A percentile compares a stretch with the other conserved stretches of the same genome.
phyloP scores from a whole-genome alignment of 192 early-diverging fungal genomes.

The Coemansia sp. region DNA sequence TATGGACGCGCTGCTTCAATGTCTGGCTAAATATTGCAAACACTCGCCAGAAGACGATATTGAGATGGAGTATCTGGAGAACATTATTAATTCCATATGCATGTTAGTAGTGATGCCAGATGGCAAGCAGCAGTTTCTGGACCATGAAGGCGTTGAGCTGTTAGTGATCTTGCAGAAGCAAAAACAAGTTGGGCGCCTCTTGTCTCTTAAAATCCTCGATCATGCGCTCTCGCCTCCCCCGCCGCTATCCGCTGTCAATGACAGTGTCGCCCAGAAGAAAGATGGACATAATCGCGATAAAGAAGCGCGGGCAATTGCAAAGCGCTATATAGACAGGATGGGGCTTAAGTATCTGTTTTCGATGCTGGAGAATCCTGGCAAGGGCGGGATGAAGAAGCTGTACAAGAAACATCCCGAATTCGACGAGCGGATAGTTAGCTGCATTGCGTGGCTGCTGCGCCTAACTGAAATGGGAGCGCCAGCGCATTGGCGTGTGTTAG shows the following conservation, averaged over 20 bases:
- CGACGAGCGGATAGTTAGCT: conserved; percentile 85
- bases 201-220: conserved; percentile 85
- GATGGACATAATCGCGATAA: neutral
- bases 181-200: conserved; percentile 69
- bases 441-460: conserved; percentile 77
- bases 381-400: conserved; percentile 71
- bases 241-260: neutral
- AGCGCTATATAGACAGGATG: conserved; percentile 73
- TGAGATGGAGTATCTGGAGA: conserved; percentile 91
- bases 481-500: conserved; percentile 67
- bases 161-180: conserved; percentile 91
- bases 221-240: conserved; percentile 60
- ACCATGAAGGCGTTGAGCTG: conserved; percentile 86
- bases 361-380: conserved; percentile 75
- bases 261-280: neutral
- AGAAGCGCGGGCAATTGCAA: conserved; percentile 57
- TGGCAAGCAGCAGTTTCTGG: conserved; percentile 73
- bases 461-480: conserved; percentile 61
- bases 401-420: conserved; percentile 76
- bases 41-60: conserved; percentile 78
- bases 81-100: conserved; percentile 82
- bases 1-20: conserved; percentile 68
- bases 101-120: conserved; percentile 63
- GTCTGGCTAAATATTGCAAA: conserved; percentile 63
- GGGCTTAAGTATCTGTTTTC: conserved; percentile 87